Percentiles rank a stretch among this genome's conserved stretches.
Conservation (phyloP, 768 basidiomycete genomes). For the Psilocybe subaeruginosa region DNA sequence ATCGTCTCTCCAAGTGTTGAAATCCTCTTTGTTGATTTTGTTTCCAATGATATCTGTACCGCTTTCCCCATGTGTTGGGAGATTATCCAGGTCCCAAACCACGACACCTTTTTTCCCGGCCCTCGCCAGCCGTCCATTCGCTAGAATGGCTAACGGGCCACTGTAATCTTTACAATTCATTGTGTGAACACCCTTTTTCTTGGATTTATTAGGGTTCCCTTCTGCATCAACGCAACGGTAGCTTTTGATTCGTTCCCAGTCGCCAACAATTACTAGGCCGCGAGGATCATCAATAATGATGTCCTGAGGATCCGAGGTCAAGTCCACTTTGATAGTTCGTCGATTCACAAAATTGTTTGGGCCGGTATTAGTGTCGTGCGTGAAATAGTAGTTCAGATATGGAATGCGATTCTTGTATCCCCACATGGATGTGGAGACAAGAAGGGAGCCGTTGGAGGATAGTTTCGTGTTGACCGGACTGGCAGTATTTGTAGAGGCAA, state of each 20-base stretch:
- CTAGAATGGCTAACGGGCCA: conserved; percentile 35
- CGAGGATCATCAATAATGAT: conserved; percentile 31
- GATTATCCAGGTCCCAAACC: conserved; percentile 38
- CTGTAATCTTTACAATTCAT: conserved; percentile 22
- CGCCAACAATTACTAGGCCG: conserved; percentile 23
- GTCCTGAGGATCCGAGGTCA: conserved; percentile 15
- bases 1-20: conserved; percentile 23
- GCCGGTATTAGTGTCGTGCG: too few relatives aligned
- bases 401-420: conserved; percentile 40
- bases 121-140: conserved; percentile 29
- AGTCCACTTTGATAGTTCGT: conserved; percentile 22
- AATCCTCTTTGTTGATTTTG: conserved; percentile 12
- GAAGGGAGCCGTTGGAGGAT: conserved; percentile 25
- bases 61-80: conserved; percentile 31
- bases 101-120: conserved; percentile 35
- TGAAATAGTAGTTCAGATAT: not conserved
- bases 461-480: conserved; percentile 21
- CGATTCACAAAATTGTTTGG: conserved; percentile 25
- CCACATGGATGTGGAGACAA: conserved; percentile 25
- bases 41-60: conserved; percentile 26
- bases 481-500: conserved; percentile 22
- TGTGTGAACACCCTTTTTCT: conserved; percentile 29
- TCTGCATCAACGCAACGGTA: conserved; percentile 30
- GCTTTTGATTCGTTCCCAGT: conserved; percentile 37
- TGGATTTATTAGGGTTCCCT: not conserved